phyloP scores from a whole-genome alignment of 139 green algal species.

The Edaphochlamys debaryana region DNA sequence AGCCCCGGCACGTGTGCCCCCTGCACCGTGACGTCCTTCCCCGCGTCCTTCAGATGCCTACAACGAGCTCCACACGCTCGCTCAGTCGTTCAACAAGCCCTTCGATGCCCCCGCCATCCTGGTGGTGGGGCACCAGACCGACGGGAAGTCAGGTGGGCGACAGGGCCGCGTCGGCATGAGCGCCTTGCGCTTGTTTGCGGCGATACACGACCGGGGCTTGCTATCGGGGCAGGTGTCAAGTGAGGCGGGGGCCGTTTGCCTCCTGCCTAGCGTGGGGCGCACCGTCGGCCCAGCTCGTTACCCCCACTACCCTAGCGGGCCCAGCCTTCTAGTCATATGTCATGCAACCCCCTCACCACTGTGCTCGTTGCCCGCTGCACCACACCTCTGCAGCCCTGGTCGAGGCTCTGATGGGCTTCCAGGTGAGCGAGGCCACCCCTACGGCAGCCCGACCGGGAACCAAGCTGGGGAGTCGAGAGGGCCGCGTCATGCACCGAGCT shows the following conservation, averaged over 20 bases:
- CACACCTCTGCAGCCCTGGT: constrained; percentile 80
- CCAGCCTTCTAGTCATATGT: neutral
- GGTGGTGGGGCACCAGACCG: constrained; percentile 96
- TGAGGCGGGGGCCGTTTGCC: too few relatives aligned
- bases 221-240: too few relatives aligned
- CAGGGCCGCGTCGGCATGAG: too few relatives aligned
- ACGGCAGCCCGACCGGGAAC: too few relatives aligned
- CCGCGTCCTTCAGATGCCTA: constrained; percentile 80
- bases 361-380: neutral
- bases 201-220: too few relatives aligned
- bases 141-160: constrained; percentile 89
- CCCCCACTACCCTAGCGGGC: neutral
- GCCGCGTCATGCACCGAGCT: too few relatives aligned
- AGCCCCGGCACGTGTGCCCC: neutral
- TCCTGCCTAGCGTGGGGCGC: too few relatives aligned
- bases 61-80: constrained; percentile 90
- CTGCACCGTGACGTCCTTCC: neutral
- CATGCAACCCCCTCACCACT: too few relatives aligned
- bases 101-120: constrained; percentile 97
- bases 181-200: too few relatives aligned
- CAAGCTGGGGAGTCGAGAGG: too few relatives aligned
- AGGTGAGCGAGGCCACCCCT: too few relatives aligned
- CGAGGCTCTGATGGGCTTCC: constrained; percentile 96
- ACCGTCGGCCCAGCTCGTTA: too few relatives aligned
- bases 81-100: constrained; percentile 94